phyloP scores from a whole-genome alignment of 139 green algal genomes.

The Astrephomene gubernaculifera region DNA sequence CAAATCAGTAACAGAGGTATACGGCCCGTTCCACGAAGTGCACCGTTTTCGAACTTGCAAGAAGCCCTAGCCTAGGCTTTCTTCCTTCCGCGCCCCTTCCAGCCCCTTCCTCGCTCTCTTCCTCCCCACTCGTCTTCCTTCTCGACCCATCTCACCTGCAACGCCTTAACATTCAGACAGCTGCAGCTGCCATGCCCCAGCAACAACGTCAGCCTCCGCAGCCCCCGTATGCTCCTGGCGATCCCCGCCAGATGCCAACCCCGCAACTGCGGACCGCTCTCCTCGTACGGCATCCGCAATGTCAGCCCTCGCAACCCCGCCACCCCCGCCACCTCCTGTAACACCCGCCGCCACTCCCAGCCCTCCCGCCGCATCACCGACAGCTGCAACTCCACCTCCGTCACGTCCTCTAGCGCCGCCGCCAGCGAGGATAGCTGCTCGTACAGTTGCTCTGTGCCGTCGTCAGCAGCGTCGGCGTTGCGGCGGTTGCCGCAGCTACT shows the following conservation, averaged over 20 bases:
- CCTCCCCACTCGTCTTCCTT: not conserved
- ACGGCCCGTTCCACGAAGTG: not conserved
- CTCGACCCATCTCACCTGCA: not conserved
- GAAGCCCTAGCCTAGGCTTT: too few species aligned
- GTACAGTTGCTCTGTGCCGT: slow-evolving; percentile 9
- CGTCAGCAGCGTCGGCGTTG: not conserved
- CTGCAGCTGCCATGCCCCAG: not conserved
- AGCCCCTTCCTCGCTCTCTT: not conserved
- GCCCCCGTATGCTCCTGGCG: not conserved
- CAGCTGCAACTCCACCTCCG: slow-evolving; percentile 20
- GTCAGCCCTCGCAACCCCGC: not conserved
- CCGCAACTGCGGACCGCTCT: slow-evolving; percentile 15
- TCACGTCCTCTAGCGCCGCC: not conserved
- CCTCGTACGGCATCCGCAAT: not conserved
- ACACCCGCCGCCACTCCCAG: slow-evolving; percentile 30
- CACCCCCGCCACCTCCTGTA: slow-evolving; percentile 9
- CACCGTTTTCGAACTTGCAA: too few species aligned
- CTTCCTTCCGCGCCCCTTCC: not conserved
- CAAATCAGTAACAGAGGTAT: not conserved
- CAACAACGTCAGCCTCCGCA: slow-evolving; percentile 25
- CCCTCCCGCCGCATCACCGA: slow-evolving; percentile 16
- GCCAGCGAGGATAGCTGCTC: not conserved
- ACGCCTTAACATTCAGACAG: not conserved
- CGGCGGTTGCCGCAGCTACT: not conserved
- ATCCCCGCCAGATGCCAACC: not conserved